phyloP scores from a whole-genome alignment of 108 stramenopile species.

The Fragilaria crotonensis region DNA sequence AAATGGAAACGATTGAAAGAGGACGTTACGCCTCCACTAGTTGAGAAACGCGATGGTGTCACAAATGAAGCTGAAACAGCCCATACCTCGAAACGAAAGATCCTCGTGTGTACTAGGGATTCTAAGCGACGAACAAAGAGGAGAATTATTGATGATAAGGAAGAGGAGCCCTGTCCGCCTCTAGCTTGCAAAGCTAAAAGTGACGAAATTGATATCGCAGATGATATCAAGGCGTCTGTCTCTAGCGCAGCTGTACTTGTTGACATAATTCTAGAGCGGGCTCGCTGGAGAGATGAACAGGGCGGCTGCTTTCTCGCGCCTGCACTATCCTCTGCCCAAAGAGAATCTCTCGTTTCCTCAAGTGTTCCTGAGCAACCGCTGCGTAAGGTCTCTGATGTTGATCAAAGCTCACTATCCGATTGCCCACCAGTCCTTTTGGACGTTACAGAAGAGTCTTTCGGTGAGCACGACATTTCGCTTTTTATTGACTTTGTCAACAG shows the following conservation, averaged over 20 bases:
- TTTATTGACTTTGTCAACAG: constrained; percentile 5
- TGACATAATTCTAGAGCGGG: background rate
- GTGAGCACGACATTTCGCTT: constrained; percentile 12
- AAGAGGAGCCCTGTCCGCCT: background rate
- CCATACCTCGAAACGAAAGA: background rate
- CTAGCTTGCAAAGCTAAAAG: background rate
- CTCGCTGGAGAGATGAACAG: background rate
- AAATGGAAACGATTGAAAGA: background rate
- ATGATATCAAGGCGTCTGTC: background rate
- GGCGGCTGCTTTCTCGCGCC: background rate
- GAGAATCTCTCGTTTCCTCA: background rate
- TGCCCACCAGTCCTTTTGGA: constrained; percentile 10
- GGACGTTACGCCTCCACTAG: background rate
- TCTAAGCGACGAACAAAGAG: background rate
- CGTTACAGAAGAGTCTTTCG: constrained; percentile 16
- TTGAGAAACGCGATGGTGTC: background rate
- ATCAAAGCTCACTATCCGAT: constrained; percentile 6
- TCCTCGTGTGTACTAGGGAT: background rate
- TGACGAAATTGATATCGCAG: background rate
- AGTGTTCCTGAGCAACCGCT: constrained; percentile 4
- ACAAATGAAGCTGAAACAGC: too few species aligned
- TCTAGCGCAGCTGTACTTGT: background rate
- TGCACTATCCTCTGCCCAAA: background rate
- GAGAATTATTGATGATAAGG: background rate
- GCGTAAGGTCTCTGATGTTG: constrained; percentile 37